Percentiles rank a stretch among this genome's conserved stretches.
phyloP scores from a whole-genome alignment of 768 basidiomycete genomes.

The Pholiota conissans region DNA sequence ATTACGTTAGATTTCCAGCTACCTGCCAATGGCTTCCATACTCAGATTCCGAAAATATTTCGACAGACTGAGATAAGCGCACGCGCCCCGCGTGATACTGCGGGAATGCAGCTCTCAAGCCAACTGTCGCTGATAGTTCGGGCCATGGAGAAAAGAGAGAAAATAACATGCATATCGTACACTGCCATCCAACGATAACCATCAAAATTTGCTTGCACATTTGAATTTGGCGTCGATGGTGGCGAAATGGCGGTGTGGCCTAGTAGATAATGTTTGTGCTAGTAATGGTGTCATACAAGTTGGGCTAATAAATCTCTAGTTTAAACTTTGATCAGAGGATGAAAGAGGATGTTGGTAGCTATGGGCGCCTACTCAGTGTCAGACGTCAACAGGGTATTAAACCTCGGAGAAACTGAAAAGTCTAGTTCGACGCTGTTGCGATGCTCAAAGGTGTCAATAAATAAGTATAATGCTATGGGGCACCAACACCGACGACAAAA shows the following conservation, averaged over 20 bases:
- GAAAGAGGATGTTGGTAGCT: no score
- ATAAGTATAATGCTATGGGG: not conserved
- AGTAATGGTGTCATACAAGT: no score
- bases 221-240: not conserved
- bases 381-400: no score
- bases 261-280: no score
- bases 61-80: not conserved
- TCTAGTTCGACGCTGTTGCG: no score
- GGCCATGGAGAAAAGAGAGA: not conserved
- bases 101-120: not conserved
- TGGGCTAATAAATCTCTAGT: no score
- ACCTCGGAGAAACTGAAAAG: no score
- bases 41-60: not conserved
- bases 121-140: not conserved
- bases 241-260: not conserved
- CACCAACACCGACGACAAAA: not conserved
- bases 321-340: no score
- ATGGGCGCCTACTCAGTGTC: no score
- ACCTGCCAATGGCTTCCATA: no score
- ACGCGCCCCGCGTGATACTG: not conserved
- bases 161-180: no score
- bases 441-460: not conserved
- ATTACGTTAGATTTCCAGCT: not conserved
- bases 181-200: not conserved
- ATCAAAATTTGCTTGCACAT: not conserved